A percentile compares a stretch with the other conserved stretches of the same genome.
Evolutionary conservation across 106 monocot species (phyloP).

Genomic region (Triglochin maritima): DNA sequence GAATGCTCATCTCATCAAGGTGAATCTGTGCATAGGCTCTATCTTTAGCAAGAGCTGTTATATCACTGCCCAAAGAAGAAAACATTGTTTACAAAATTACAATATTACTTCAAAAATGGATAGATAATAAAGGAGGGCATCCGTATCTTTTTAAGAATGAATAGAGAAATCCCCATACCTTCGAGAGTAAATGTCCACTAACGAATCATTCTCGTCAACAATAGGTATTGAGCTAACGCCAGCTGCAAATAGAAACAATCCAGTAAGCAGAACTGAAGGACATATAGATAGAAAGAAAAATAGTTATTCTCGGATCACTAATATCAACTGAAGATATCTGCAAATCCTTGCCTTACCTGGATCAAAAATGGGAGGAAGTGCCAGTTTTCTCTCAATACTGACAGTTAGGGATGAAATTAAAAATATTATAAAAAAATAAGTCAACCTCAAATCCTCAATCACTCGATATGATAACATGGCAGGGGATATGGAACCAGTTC

Average conservation of each 20-base stretch:
- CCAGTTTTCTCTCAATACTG: too few species aligned
- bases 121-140: neutral
- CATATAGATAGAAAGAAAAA: neutral
- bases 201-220: slow-evolving; percentile 81
- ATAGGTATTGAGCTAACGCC: slow-evolving; percentile 89
- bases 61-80: slow-evolving; percentile 56
- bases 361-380: too few species aligned
- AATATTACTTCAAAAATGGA: slow-evolving; percentile 1
- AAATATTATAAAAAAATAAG: too few species aligned
- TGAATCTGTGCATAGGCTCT: slow-evolving; percentile 23
- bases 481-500: too few species aligned
- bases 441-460: too few species aligned
- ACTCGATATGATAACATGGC: too few species aligned
- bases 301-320: neutral
- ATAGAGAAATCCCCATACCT: slow-evolving; percentile 36
- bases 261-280: neutral
- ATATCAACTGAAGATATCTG: too few species aligned
- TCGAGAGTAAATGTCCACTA: slow-evolving; percentile 83
- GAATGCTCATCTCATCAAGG: slow-evolving; percentile 36
- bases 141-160: neutral
- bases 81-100: neutral
- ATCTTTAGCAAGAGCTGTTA: slow-evolving; percentile 84
- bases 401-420: too few species aligned
- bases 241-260: slow-evolving; percentile 36
- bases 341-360: too few species aligned